A percentile compares a stretch with the other conserved stretches of the same genome.
Evolutionary conservation across 129 eudicot genomes (phyloP).

Genomic region (Calendula officinalis): DNA sequence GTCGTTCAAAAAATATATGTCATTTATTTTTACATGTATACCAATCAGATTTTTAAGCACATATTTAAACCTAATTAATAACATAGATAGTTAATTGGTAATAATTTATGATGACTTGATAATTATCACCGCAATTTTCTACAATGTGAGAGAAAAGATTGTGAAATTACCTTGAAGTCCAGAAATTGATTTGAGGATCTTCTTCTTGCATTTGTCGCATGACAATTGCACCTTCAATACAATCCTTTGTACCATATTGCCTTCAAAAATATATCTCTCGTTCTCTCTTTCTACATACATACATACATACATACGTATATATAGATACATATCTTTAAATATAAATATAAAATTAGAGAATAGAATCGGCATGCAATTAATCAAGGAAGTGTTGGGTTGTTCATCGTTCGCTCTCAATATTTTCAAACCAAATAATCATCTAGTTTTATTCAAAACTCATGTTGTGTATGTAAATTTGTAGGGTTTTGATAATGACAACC

Average conservation of each 20-base stretch:
- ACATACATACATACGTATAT: too few species aligned
- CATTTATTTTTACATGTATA: too few species aligned
- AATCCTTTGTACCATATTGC: conserved; percentile 50
- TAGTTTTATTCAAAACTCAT: conserved; percentile 11
- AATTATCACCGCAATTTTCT: neutral
- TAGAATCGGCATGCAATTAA: conserved; percentile 5
- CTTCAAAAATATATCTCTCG: neutral
- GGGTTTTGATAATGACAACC: neutral
- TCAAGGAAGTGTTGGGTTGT: conserved; percentile 11
- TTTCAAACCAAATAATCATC: conserved; percentile 13
- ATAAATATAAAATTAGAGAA: neutral
- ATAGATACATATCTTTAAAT: neutral
- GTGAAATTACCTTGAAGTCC: conserved; percentile 44
- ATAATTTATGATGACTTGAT: neutral
- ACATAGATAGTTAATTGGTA: too few species aligned
- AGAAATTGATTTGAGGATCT: conserved; percentile 52
- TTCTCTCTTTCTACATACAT: neutral
- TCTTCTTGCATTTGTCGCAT: conserved; percentile 60
- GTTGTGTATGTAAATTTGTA: too few species aligned
- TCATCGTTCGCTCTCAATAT: conserved; percentile 23
- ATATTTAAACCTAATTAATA: too few species aligned
- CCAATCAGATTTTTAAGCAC: too few species aligned
- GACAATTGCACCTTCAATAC: conserved; percentile 62
- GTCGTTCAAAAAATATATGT: too few species aligned
- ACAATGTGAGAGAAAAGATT: neutral